Conservation (phyloP, 169 alveolate genomes). For the Plasmodium yoelii region DNA sequence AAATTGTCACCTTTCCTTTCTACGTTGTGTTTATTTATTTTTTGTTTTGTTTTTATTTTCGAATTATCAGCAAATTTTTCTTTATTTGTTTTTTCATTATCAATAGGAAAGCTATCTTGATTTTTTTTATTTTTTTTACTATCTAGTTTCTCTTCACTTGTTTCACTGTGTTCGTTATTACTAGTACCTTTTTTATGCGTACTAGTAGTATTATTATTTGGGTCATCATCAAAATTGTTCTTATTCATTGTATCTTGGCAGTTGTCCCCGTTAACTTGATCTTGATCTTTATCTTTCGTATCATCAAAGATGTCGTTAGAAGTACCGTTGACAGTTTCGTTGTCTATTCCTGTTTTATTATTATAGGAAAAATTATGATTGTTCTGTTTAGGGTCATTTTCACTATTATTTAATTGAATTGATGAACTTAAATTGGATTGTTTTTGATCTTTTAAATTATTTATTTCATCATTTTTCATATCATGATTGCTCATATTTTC, state of each 20-base stretch:
- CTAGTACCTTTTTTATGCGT: not conserved
- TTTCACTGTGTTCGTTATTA: conserved; percentile 1
- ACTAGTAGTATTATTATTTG: not conserved
- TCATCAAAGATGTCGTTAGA: not conserved
- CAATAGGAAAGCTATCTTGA: not conserved
- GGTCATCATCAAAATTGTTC: not conserved
- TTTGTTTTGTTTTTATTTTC: conserved; percentile 41
- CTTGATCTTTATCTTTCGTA: not conserved
- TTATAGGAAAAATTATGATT: not conserved
- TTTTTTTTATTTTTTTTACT: not conserved
- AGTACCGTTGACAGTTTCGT: not conserved
- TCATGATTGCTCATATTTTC: not conserved
- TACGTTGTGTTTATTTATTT: conserved; percentile 27
- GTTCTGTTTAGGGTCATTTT: not conserved
- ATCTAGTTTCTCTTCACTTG: not conserved
- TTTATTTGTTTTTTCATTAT: conserved; percentile 7
- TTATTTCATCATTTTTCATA: not conserved
- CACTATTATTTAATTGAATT: not conserved
- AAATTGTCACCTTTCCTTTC: conserved; percentile 28
- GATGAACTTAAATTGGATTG: not conserved
- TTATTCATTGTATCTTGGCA: not conserved
- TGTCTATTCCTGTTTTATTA: not conserved
- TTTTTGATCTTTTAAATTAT: not conserved
- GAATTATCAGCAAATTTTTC: conserved; percentile 12
- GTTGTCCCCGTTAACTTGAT: not conserved